Base-by-base conservation (phyloP, 2,329 filamentous ascomycete genomes). In the Cordyceps cateniannulata region DNA sequence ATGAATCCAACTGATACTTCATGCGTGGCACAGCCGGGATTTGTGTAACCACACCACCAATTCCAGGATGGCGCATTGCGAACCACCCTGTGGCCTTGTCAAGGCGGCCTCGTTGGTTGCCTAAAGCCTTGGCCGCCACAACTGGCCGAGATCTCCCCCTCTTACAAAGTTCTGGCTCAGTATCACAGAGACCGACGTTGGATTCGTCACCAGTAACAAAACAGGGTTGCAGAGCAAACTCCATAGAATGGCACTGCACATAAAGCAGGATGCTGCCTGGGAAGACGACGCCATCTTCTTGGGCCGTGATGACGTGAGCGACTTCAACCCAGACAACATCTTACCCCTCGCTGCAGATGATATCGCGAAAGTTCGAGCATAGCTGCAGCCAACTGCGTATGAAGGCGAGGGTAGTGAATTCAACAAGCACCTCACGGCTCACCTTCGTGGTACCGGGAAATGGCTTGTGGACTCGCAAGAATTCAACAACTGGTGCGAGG, bases 281-380 rank as follows among this genome's bases (percentile, higher is more conserved):
- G 65, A 66, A 16, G 38, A 24, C 16, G 70, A 72, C 48, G 65
- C 63, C 10, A 65, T 69, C 1, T 3, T 73, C 3, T 63, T 73
- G 6, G 63, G 64, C 16, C 65, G 55, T 2, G 68, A 71, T 48
- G 67, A 74, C 44, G 58, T 69, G 32, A 71, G 65, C 61, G 66
- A 74, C 52, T 74, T 69, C 63, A 74, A 73, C 47, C 62, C 65
- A 1, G 68, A 68, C 0, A 65, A 73, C 7, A 68, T 75, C 18
- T 65, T 76, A 0, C 71, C 72, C 0, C 58, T 71, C 42, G 49
- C 66, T 1, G 59, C 62, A 1, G 64, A 69, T 4, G 25, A 25
- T 2, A 40, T 53, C 12, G 29, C 29, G 12, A 35, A 35, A 5
- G 29, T 35, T 35, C 29, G 12, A 35, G 29, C 29, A 35, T 35